These are phyloP conservation scores for Termitomyces sp. DNA, from an alignment of 768 basidiomycete genomes.

Conservation along the genomic window DNA sequence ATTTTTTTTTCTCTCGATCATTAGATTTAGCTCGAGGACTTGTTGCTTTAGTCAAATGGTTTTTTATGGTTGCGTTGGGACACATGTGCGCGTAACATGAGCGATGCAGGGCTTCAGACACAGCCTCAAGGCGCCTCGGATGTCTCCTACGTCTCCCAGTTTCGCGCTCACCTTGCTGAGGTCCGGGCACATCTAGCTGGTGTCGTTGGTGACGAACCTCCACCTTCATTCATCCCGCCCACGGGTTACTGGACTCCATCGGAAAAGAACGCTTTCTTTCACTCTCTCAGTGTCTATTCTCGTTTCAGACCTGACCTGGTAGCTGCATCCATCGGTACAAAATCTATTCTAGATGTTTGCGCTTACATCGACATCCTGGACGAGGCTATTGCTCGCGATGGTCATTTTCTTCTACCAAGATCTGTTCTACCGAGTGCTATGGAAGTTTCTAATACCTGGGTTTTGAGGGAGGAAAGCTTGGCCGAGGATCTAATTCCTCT, in stretches of 20 bases:
- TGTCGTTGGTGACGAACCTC: conserved; percentile 18
- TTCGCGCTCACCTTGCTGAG: conserved; percentile 28
- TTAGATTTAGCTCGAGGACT: neutral
- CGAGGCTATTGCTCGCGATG: conserved; percentile 21
- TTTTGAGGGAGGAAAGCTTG: conserved; percentile 41
- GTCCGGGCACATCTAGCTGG: conserved; percentile 34
- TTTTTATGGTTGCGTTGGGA: neutral
- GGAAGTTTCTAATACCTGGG: conserved; percentile 48
- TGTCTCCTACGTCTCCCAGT: conserved; percentile 19
- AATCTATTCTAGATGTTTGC: conserved; percentile 62
- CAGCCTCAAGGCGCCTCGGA: conserved; percentile 10
- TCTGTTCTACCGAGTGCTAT: conserved; percentile 32
- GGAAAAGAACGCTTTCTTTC: conserved; percentile 75
- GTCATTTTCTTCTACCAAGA: conserved; percentile 9
- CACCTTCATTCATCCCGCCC: conserved; percentile 31
- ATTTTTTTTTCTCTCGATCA: neutral
- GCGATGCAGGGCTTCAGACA: conserved; percentile 3
- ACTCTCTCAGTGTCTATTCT: conserved; percentile 60
- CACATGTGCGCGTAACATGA: conserved; percentile 16
- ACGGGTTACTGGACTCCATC: conserved; percentile 53
- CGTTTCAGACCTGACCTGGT: conserved; percentile 76
- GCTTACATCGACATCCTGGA: conserved; percentile 58
- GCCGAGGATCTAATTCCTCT: conserved; percentile 23
- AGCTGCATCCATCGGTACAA: conserved; percentile 59
- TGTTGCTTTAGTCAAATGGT: conserved; percentile 5